Base-by-base conservation (phyloP, 768 basidiomycete genomes). In the Kondoa malvinella region DNA sequence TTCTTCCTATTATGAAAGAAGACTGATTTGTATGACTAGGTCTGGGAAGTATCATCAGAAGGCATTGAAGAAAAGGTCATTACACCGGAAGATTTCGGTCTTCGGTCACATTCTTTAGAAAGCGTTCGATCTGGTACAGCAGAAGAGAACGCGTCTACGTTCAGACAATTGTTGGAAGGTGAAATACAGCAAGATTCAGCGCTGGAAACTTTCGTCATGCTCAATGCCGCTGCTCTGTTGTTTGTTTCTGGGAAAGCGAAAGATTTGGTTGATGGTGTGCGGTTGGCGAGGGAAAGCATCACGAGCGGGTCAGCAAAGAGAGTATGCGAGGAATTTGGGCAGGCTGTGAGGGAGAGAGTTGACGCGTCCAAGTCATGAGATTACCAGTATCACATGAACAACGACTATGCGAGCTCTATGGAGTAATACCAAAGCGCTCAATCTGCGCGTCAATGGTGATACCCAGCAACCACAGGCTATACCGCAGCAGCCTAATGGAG, bases 221-320 rank as follows among this genome's bases (percentile, higher is more conserved):
- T 97, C 78, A 96, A 99, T 73, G 84, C 92, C 1, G 85, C 91
- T 2, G 92, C 91, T 16, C 76, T 97, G 67, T 78, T 99, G 56
- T 85, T 92, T 30, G 84, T 96, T 2, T 85, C 89, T 3, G 92
- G 91, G 3, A 67, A 86, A 58, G 90, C 87, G 26, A 76, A 76
- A 33, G 82, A 84, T 73, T 89, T 82, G 74, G 81, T 81, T 72
- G 82, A 89, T 21, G 92, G 90, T 1, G 84, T 87, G 0, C 77
- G 78, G 68, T 72, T 87, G 70, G 92, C 89, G 29, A 78, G 81
- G 71, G 77, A 78, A 72, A 78, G 78, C 50, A 75, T 81, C 31
- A 69, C 72, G 57, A 72, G 72, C 30, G 81, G 81, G 0, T 76
- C 75, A 14, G 81, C 80, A 3, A 73, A 72, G 73, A 67, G 73